Evolutionary conservation across 2,329 filamentous ascomycete species (phyloP).

Genomic region (Pseudogymnoascus sp.): DNA sequence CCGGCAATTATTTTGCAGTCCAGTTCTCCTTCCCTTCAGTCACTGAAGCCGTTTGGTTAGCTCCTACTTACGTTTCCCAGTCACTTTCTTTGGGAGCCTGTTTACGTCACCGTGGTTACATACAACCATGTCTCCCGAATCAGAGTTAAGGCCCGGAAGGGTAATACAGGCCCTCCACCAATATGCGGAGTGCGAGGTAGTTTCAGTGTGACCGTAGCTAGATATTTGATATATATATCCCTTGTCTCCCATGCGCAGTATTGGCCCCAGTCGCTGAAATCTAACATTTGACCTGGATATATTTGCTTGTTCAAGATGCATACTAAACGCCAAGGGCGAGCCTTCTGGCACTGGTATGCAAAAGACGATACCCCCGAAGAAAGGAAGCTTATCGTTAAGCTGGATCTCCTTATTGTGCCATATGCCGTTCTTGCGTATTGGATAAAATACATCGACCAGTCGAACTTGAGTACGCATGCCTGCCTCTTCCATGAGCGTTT

Average conservation of each 20-base stretch:
- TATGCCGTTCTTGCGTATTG: slow-evolving; percentile 52
- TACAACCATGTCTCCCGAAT: background rate
- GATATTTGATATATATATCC: background rate
- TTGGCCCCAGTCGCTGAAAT: background rate
- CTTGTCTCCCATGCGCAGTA: background rate
- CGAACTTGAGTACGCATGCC: slow-evolving; percentile 21
- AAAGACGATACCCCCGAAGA: slow-evolving; percentile 45
- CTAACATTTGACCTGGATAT: background rate
- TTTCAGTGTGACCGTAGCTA: background rate
- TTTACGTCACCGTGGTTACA: background rate
- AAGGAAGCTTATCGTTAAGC: slow-evolving; percentile 46
- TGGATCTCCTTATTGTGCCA: slow-evolving; percentile 50
- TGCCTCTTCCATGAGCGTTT: background rate
- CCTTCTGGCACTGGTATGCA: slow-evolving; percentile 40
- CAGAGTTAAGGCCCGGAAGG: background rate
- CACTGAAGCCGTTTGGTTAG: background rate
- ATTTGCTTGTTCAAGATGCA: slow-evolving; percentile 14
- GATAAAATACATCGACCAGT: slow-evolving; percentile 32
- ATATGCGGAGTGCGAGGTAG: background rate
- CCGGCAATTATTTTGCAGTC: background rate
- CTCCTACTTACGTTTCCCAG: no score
- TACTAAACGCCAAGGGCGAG: slow-evolving; percentile 20
- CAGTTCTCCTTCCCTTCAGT: no score
- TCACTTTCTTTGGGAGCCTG: background rate
- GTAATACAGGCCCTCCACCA: background rate